phyloP scores from a whole-genome alignment of 306 rosid species.

The Aeschynomene evenia region DNA sequence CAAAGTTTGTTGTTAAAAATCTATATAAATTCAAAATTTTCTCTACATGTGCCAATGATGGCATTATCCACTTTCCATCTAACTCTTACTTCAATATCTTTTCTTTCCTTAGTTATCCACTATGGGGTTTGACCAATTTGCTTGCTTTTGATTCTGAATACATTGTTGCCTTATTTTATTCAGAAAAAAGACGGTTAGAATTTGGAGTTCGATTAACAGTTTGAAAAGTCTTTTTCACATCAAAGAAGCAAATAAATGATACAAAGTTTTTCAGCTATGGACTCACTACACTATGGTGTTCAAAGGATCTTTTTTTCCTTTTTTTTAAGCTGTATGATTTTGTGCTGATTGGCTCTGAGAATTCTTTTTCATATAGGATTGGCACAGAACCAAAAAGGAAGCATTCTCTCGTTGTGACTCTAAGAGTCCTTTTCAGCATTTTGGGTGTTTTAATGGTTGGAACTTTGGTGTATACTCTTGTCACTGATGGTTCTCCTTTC shows the following conservation, averaged over 20 bases:
- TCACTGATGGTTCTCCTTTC: conserved; percentile 79
- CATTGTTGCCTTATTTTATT: not conserved
- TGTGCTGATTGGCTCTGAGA: not conserved
- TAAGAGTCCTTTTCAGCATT: conserved; percentile 54
- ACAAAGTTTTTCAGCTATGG: not conserved
- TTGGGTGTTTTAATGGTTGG: conserved; percentile 71
- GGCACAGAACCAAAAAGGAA: conserved; percentile 34
- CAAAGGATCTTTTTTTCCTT: not conserved
- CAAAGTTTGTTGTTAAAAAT: too few species aligned
- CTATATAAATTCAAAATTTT: not conserved
- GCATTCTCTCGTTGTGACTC: conserved; percentile 37
- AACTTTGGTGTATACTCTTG: conserved; percentile 61
- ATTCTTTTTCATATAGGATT: conserved; percentile 41
- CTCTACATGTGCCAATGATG: conserved; percentile 13
- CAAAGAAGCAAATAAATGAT: not conserved
- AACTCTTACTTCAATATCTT: conserved; percentile 11
- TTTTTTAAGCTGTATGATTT: not conserved
- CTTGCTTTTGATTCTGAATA: conserved; percentile 7
- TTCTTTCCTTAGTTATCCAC: not conserved
- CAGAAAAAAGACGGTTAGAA: conserved; percentile 10
- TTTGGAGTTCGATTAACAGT: conserved; percentile 8
- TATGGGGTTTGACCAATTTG: not conserved
- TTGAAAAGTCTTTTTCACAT: not conserved
- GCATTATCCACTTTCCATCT: conserved; percentile 6
- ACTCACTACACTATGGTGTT: not conserved